Evolutionary conservation across 78 protist genomes (phyloP).

Genomic region (Paulinella micropora): DNA sequence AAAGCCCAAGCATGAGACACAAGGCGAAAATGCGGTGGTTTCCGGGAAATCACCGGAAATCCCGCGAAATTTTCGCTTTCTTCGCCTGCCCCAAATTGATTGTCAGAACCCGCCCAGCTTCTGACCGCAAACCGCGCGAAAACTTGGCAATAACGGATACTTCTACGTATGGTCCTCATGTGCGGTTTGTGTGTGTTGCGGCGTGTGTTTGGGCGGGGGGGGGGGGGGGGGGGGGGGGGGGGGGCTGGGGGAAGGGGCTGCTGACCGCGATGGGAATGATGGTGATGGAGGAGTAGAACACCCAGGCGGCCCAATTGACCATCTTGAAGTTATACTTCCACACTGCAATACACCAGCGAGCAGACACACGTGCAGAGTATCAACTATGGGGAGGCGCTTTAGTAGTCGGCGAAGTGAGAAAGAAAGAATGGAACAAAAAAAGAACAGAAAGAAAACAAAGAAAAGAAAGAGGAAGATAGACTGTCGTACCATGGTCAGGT

Average conservation of each 20-base stretch:
- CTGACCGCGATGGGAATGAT: conserved; percentile 1
- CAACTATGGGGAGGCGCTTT: too few relatives aligned
- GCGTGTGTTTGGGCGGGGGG: background rate
- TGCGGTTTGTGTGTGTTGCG: background rate
- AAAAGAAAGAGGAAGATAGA: too few relatives aligned
- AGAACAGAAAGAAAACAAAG: conserved; percentile 6
- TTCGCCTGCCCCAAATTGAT: background rate
- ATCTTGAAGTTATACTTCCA: background rate
- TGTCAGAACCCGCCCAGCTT: background rate
- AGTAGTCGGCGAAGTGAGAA: too few relatives aligned
- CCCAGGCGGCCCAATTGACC: background rate
- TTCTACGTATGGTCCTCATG: background rate
- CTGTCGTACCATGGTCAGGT: too few relatives aligned
- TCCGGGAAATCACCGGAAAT: background rate
- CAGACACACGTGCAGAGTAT: too few relatives aligned
- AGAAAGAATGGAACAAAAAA: too few relatives aligned
- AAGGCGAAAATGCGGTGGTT: background rate
- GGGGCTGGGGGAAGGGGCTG: background rate
- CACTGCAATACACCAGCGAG: too few relatives aligned
- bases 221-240: background rate
- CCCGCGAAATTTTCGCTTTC: background rate
- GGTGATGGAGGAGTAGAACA: background rate
- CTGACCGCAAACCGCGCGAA: background rate
- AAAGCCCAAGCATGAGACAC: background rate
- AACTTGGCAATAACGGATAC: background rate